These are phyloP conservation scores for Santalum album DNA, from an alignment of 164 flowering plant genomes.

Conservation along the genomic window DNA sequence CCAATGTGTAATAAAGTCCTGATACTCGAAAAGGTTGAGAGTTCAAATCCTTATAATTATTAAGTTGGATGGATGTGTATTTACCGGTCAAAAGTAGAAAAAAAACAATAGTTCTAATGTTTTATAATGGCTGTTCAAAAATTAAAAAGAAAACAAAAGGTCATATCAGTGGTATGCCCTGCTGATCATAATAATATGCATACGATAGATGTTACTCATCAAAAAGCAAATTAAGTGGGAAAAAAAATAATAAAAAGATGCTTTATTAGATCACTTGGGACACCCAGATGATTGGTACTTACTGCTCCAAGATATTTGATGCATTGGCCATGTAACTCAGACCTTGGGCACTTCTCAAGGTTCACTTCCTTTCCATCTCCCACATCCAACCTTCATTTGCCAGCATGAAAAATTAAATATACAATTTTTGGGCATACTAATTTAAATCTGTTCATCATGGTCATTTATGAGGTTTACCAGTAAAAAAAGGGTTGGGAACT, in stretches of 20 bases:
- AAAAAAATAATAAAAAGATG: not conserved
- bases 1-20: no score
- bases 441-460: not conserved
- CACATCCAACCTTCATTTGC: slow-evolving; percentile 53
- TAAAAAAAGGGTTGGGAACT: slow-evolving; percentile 72
- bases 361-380: slow-evolving; percentile 69
- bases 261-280: no score
- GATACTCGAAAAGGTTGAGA: no score
- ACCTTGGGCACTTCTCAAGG: slow-evolving; percentile 41
- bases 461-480: slow-evolving; percentile 43
- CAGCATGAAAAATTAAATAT: not conserved
- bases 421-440: not conserved
- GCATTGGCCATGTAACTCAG: slow-evolving; percentile 52
- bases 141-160: no score
- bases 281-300: slow-evolving; percentile 15
- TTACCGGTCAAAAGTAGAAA: no score
- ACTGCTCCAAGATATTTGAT: slow-evolving; percentile 72
- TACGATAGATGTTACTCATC: no score
- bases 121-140: no score
- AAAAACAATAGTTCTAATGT: no score
- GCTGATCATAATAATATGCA: no score
- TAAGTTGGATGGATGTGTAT: no score
- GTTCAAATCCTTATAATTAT: no score
- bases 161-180: no score
- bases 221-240: not conserved